These are phyloP conservation scores for Passalora sequoiae DNA, from an alignment of 2,329 filamentous ascomycete genomes.

Conservation along the genomic window DNA sequence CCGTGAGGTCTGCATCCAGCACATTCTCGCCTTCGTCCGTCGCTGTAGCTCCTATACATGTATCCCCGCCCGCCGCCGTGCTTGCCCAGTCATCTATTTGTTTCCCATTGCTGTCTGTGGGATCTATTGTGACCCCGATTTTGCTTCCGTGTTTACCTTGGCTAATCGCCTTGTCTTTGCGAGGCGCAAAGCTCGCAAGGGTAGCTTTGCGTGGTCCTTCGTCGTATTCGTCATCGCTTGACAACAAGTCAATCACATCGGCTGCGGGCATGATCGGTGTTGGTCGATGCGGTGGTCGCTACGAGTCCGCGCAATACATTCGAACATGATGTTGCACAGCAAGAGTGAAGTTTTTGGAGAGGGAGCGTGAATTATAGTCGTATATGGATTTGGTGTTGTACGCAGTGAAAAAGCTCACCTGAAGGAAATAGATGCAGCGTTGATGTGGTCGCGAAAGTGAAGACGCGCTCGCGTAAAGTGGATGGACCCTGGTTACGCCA, in stretches of 20 bases:
- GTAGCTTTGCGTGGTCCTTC: conserved; percentile 1
- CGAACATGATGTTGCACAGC: too few species aligned
- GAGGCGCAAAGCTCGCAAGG: conserved; percentile 4
- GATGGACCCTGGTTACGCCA: background rate
- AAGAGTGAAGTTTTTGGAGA: too few species aligned
- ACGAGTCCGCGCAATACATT: too few species aligned
- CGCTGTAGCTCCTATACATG: background rate
- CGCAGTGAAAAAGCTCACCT: conserved; percentile 5
- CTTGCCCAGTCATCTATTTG: background rate
- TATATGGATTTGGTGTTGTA: too few species aligned
- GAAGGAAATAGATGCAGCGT: too few species aligned
- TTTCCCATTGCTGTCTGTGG: background rate
- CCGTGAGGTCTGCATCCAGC: background rate
- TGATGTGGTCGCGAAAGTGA: too few species aligned
- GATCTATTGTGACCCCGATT: background rate
- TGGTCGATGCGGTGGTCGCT: too few species aligned
- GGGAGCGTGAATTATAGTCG: too few species aligned
- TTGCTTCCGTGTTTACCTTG: background rate
- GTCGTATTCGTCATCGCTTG: conserved; percentile 6
- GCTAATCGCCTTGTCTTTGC: background rate
- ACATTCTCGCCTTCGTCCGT: background rate
- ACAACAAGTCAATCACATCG: conserved; percentile 8
- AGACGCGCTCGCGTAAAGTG: conserved; percentile 1
- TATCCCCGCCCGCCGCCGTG: background rate
- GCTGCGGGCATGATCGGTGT: conserved; percentile 1